Percentiles rank a stretch among this genome's conserved stretches.
Conservation (phyloP, 139 green algal genomes). For the Desmodesmus armatus region DNA sequence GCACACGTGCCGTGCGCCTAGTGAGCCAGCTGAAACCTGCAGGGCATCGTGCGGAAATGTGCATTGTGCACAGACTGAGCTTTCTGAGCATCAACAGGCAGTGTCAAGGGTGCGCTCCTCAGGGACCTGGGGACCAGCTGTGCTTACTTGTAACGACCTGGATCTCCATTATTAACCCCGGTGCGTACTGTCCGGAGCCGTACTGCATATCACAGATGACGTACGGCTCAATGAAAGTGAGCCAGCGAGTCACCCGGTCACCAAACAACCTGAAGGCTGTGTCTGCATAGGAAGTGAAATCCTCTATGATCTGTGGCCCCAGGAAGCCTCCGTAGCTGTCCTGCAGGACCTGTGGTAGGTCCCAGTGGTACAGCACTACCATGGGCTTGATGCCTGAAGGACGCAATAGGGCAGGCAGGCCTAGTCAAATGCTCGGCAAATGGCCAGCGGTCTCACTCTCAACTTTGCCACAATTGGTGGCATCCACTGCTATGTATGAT, state of each 20-base stretch:
- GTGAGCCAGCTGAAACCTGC: no score
- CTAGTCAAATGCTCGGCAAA: no score
- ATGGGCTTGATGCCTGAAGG: constrained; percentile 39
- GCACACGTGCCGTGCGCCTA: no score
- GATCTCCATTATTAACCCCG: constrained; percentile 30
- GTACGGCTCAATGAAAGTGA: constrained; percentile 90
- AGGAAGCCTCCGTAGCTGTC: constrained; percentile 39
- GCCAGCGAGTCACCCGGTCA: constrained; percentile 71
- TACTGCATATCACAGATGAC: constrained; percentile 47
- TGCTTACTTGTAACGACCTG: constrained; percentile 18
- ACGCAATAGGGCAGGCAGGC: no score
- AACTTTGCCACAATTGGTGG: no score
- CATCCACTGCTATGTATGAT: no score
- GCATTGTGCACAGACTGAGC: no score
- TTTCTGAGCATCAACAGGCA: no score
- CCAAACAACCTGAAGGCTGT: constrained; percentile 63
- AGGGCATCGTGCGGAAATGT: no score
- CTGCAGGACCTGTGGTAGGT: constrained; percentile 47
- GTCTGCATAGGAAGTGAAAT: constrained; percentile 38
- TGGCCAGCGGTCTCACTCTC: no score
- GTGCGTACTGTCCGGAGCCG: constrained; percentile 41
- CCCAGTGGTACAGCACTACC: constrained; percentile 52
- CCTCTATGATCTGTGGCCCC: constrained; percentile 17
- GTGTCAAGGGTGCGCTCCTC: no score
- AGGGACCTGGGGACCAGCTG: no score